Evolutionary conservation across 306 rosid species (phyloP).

Genomic region (Prunus mongolica): DNA sequence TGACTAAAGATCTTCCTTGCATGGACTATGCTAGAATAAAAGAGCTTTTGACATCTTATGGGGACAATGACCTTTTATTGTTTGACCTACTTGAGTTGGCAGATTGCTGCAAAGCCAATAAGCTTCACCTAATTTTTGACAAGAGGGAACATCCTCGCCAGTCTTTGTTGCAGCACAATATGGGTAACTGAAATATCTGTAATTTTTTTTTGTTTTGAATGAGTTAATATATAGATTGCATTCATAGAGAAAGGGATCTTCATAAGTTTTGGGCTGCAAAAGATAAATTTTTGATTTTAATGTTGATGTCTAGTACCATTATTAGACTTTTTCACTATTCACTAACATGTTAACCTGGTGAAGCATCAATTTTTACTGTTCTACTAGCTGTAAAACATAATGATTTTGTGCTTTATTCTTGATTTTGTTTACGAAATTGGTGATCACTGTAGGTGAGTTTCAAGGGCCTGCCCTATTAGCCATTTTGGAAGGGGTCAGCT

Average conservation of each 20-base stretch:
- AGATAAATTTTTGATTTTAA: neutral
- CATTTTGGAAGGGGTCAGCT: constrained; percentile 76
- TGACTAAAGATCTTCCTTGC: constrained; percentile 87
- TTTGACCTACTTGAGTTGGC: constrained; percentile 98
- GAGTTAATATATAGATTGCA: constrained; percentile 1
- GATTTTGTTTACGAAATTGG: constrained; percentile 20
- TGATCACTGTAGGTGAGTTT: constrained; percentile 66
- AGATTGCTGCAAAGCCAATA: constrained; percentile 89
- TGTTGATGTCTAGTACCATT: neutral
- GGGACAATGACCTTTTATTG: constrained; percentile 65
- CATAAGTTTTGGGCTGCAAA: neutral
- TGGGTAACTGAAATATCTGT: constrained; percentile 44
- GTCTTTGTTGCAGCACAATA: constrained; percentile 91
- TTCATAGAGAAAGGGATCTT: neutral
- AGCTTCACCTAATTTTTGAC: constrained; percentile 81
- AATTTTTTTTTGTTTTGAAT: neutral
- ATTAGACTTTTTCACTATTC: neutral
- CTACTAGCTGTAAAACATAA: neutral
- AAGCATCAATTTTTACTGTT: neutral
- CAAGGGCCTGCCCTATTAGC: constrained; percentile 97
- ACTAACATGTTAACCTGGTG: neutral
- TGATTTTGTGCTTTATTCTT: neutral
- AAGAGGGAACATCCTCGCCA: constrained; percentile 93
- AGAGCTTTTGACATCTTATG: constrained; percentile 71
- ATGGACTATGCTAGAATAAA: constrained; percentile 79